phyloP scores from a whole-genome alignment of 73 alveolate species.

The Paramecium caudatum region DNA sequence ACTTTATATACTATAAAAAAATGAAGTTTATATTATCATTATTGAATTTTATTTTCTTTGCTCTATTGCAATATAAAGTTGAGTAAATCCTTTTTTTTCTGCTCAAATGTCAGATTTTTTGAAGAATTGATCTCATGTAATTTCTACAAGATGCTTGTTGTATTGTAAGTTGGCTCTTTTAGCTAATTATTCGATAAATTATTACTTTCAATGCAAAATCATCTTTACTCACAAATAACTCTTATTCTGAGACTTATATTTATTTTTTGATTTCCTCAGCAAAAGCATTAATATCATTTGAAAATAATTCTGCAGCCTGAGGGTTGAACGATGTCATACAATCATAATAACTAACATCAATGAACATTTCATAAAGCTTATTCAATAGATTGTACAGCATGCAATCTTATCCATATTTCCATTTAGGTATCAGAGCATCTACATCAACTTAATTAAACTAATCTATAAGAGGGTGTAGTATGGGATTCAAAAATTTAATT shows the following conservation, averaged over 20 bases:
- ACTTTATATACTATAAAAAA: neutral
- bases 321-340: conserved; percentile 34
- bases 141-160: neutral
- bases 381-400: conserved; percentile 47
- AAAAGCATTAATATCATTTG: conserved; percentile 2
- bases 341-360: conserved; percentile 43
- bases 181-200: neutral
- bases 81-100: conserved; percentile 29
- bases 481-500: neutral
- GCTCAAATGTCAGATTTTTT: conserved; percentile 15
- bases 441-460: conserved; percentile 32
- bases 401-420: conserved; percentile 71
- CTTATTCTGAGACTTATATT: neutral
- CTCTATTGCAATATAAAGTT: conserved; percentile 24
- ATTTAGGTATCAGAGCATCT: conserved; percentile 37
- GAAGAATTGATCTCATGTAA: neutral
- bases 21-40: neutral
- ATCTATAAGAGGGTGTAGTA: conserved; percentile 46
- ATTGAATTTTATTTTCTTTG: neutral
- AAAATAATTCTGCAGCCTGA: conserved; percentile 25
- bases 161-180: conserved; percentile 32
- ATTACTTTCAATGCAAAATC: conserved; percentile 41
- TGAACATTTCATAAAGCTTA: conserved; percentile 62
- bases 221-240: neutral
- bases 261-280: conserved; percentile 46